These are phyloP conservation scores for Phytophthora vignae DNA, from an alignment of 352 stramenopile species.

Conservation along the genomic window DNA sequence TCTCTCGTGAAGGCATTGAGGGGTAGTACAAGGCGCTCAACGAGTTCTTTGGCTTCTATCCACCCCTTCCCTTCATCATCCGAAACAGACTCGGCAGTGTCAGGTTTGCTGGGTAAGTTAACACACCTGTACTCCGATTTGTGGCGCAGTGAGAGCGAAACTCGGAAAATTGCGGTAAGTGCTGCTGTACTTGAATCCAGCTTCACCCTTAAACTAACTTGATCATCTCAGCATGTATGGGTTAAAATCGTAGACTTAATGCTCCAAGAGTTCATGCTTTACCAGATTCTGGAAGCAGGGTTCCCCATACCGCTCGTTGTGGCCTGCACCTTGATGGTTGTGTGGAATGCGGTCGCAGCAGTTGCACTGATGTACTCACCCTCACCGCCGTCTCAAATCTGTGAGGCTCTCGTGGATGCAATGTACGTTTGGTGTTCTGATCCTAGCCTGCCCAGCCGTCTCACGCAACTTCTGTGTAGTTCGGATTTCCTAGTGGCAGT, in stretches of 20 bases:
- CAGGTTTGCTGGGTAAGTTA: neutral
- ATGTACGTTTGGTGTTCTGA: slow-evolving; percentile 17
- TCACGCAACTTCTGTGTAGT: slow-evolving; percentile 10
- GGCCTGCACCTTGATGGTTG: slow-evolving; percentile 30
- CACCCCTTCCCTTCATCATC: neutral
- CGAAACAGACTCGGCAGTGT: neutral
- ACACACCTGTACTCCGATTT: neutral
- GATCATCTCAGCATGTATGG: slow-evolving; percentile 18
- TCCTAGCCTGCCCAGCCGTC: neutral
- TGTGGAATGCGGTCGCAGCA: slow-evolving; percentile 33
- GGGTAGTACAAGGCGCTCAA: slow-evolving; percentile 1
- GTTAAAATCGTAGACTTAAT: slow-evolving; percentile 32
- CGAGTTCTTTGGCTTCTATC: slow-evolving; percentile 18
- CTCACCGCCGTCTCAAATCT: slow-evolving; percentile 19
- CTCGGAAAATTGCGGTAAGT: slow-evolving; percentile 30
- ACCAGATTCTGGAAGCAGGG: slow-evolving; percentile 31
- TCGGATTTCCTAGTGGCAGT: slow-evolving; percentile 47
- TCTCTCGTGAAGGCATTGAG: neutral
- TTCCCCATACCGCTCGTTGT: slow-evolving; percentile 29
- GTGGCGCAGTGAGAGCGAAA: slow-evolving; percentile 3
- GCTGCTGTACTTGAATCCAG: neutral
- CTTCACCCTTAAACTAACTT: slow-evolving; percentile 4
- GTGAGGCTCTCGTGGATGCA: slow-evolving; percentile 29
- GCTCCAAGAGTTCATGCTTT: slow-evolving; percentile 27
- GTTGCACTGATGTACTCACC: slow-evolving; percentile 21